Base-by-base conservation (phyloP, 208 protist genomes). In the Sergeia podlipaevii region DNA sequence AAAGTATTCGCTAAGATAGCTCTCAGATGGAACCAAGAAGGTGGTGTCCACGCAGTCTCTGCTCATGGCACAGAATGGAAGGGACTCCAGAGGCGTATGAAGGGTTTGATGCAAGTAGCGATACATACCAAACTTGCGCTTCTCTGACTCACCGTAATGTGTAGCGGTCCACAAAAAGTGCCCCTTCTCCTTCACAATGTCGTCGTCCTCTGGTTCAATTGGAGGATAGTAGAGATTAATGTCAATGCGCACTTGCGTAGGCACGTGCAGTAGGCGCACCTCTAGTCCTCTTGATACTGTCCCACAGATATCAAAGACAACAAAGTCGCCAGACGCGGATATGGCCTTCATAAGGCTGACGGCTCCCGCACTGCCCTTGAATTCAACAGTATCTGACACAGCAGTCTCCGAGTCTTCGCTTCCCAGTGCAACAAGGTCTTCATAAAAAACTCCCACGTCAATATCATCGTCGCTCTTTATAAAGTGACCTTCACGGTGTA, bases 391-490 rank as follows among this genome's bases (percentile, higher is more conserved):
- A n/a, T 5, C 30, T 4, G 28, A 5, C 33, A 6, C 30, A 8
- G 50, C 33, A 15, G 2, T 34, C 15, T 44, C 17, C 7, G 43
- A 11, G 43, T 32, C 17, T 15, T 17, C 21, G 13, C 21, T n/a
- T 26, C 60, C 29, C 4, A 66, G 47, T 13, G 15, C 11, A 11
- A 41, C 42, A 17, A 81, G 52, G 26, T 86, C 75, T 10, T 84
- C 45, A 36, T 74, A 76, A 33, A 91, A 72, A 11, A 96, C 61
- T 34, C 90, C 90, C 34, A 96, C 46, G 36, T 96, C 90, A 30
- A 96, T 82, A 54, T 96, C 90, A 33, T 84, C 72, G 45, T 96
- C 90, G 57, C 93, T 76, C 0, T 71, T 58, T 60, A 96, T 91
- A 43, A 96, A 96, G 67, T 73, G 77, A 1, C 74, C 75, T 27